Evolutionary conservation across 768 basidiomycete genomes (phyloP), one percentile per base, ranked within the genome.

Genomic region (Ramaria sp.): DNA sequence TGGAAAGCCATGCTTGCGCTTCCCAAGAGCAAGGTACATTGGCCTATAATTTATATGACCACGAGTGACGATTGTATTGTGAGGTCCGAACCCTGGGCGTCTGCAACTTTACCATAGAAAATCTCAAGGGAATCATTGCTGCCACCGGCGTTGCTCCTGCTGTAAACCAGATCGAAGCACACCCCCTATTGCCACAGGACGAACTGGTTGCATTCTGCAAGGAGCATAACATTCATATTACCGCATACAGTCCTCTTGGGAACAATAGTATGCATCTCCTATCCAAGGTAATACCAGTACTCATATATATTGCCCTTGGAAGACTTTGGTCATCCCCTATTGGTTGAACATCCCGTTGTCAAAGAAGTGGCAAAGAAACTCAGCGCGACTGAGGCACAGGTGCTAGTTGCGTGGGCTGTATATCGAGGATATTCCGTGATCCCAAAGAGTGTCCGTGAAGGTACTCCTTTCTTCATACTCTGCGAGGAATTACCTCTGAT

Each of bases 141-240:
- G 82, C 81, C 3, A 87, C 86, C 28, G 82, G 81, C 12, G 82
- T 86, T 51, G 77, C 79, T 54, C 90, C 91, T 30, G 81, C 73
- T 22, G 82, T 71, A 28, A 90, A 93, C 70, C 90, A 94, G 70
- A 71, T 93, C 60, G 88, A 92, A 66, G 80, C 81, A 24, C 91
- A 93, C 73, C 88, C 89, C 13, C 75, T 82, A 51, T 76, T 88
- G 55, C 83, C 77, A 9, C 88, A 92, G 63, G 78, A 83, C 48
- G 81, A 88, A 15, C 78, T 90, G 51, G 73, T 82, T 50, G 75
- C 70, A 37, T 90, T 77, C 70, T 83, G 81, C 71, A 78, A 81
- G 62, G 69, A 75, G 58, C 78, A 86, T 62, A 75, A 75, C 49
- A 88, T 89, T 63, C 81, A 86, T 60, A 67, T 92, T 57, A 78